These are phyloP conservation scores for Aspergillus hancockii DNA, from an alignment of 495 filamentous ascomycete species.

Conservation along the genomic window DNA sequence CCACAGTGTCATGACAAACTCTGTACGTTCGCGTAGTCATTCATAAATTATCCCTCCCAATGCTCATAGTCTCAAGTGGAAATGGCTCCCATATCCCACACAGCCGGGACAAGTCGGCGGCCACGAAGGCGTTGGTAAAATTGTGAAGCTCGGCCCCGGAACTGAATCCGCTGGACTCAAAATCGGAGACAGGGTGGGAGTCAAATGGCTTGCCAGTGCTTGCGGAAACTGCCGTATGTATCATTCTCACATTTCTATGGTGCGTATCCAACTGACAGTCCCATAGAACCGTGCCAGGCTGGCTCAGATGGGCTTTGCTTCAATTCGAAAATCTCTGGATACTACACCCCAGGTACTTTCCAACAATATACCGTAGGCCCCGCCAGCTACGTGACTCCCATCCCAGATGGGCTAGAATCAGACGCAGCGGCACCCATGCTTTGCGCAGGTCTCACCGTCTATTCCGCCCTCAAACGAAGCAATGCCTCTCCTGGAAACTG, in stretches of 20 bases:
- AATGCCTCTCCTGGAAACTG: conserved; percentile 60
- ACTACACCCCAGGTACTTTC: conserved; percentile 67
- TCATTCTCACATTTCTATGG: background rate
- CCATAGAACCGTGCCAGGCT: conserved; percentile 51
- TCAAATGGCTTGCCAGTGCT: conserved; percentile 55
- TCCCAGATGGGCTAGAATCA: conserved; percentile 60
- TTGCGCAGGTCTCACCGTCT: conserved; percentile 61
- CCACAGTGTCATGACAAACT: conserved; percentile 60
- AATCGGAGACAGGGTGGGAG: conserved; percentile 65
- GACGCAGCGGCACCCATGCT: conserved; percentile 65
- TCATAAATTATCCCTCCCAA: background rate
- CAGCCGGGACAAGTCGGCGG: conserved; percentile 65
- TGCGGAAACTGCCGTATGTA: conserved; percentile 51
- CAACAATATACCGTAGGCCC: conserved; percentile 69
- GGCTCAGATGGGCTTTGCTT: conserved; percentile 62
- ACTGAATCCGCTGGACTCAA: conserved; percentile 56
- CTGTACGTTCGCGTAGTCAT: conserved; percentile 6
- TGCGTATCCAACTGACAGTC: conserved; percentile 7
- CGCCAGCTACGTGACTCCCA: conserved; percentile 68
- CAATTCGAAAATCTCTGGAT: conserved; percentile 56
- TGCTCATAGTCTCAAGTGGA: conserved; percentile 44
- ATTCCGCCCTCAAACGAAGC: conserved; percentile 59
- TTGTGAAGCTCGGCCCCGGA: conserved; percentile 60
- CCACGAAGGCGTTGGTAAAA: conserved; percentile 61
- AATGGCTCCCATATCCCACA: conserved; percentile 59